Base-by-base conservation (phyloP, 306 rosid genomes). In the Echinosophora koreensis region DNA sequence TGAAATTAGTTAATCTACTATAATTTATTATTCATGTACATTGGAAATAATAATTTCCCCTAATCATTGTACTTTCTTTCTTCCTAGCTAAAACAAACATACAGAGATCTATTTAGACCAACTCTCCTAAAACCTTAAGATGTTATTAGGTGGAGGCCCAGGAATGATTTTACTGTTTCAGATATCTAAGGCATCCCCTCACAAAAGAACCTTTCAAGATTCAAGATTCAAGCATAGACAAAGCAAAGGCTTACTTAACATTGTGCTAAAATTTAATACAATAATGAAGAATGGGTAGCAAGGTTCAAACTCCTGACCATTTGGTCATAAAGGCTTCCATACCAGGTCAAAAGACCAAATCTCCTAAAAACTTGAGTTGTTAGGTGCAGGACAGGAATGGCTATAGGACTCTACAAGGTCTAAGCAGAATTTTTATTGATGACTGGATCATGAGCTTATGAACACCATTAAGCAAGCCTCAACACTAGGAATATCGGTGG, bases 151-250 rank as follows among this genome's bases (percentile, higher is more conserved):
- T 35, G 7, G 8, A 56, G 5, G 4, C 64, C 35, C 14, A 39
- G 61, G 30, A 61, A 79, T 39, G 17, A 15, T 22, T 79, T 28
- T 61, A 55, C 47, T n/a, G 28, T 37, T 70, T 72, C 8, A 62
- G 58, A 57, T 52, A 16, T 47, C 38, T 37, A 60, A 38, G 51
- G 39, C 52, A 49, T 50, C 16, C 8, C 65, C 47, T n/a, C 47
- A 61, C 71, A 57, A 57, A 50, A 37, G 56, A 69, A 64, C 27
- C 38, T 70, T 28, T 63, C 34, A 50, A 70, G 72, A 62, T 60
- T 59, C 57, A 71, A 79, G 42, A 62, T 60, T 59, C 57, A 71
- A 79, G 42, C 66, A 62, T 27, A 44, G 27, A 69, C 11, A 70
- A 16, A 41, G 63, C 22, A 61, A 1, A 39, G 58, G 51, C 51